phyloP scores from a whole-genome alignment of 208 protist genomes.

The Sergeia podlipaevii region DNA sequence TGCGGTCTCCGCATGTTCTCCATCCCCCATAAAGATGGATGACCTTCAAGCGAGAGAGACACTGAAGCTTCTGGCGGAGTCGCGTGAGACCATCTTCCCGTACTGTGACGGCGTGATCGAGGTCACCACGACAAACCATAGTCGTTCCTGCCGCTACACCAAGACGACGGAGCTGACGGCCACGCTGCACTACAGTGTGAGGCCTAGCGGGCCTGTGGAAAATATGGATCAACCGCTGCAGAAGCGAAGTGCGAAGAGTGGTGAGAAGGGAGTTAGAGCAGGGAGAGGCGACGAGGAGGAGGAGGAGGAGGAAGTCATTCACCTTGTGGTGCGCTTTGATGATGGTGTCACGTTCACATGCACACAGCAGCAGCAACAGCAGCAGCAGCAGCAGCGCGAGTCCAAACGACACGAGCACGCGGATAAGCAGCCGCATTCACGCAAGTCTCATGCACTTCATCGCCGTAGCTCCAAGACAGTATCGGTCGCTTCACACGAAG shows the following conservation, averaged over 20 bases:
- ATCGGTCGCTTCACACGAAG: no score
- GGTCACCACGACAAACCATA: conserved; percentile 48
- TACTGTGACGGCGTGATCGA: conserved; percentile 63
- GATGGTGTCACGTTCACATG: conserved; percentile 69
- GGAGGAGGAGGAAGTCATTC: conserved; percentile 15
- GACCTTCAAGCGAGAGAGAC: no score
- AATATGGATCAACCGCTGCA: neutral
- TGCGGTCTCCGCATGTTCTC: no score
- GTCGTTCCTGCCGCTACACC: conserved; percentile 68
- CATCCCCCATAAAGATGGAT: no score
- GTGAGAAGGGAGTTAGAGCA: neutral
- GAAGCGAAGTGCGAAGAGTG: neutral
- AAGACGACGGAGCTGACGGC: conserved; percentile 56
- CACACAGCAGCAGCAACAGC: conserved; percentile 13
- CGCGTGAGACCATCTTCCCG: conserved; percentile 41
- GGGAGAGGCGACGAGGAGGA: neutral
- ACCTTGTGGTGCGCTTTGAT: conserved; percentile 56
- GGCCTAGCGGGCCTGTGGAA: neutral
- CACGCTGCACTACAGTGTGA: conserved; percentile 52
- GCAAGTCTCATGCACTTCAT: neutral
- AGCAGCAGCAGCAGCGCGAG: neutral
- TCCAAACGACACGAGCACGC: neutral
- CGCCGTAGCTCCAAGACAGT: no score
- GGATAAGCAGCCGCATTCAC: neutral
- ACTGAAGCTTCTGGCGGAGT: conserved; percentile 27